phyloP scores from a whole-genome alignment of 192 early-diverging fungal species.

The Rhizoclosmatium globosum region DNA sequence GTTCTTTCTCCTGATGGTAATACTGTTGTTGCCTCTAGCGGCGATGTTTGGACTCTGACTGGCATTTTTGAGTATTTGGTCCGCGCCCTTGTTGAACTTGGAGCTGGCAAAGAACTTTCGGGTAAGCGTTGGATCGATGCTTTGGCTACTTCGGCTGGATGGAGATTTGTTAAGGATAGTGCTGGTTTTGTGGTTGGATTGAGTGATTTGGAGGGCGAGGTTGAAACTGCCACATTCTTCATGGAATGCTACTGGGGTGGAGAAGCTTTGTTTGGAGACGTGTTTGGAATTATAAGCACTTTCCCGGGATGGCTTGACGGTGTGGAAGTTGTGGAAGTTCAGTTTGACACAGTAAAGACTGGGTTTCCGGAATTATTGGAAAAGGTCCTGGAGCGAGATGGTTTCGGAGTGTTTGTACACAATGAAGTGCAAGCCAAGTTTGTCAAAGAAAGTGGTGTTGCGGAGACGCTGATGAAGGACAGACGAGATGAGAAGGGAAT shows the following conservation, averaged over 20 bases:
- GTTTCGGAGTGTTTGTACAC: background rate
- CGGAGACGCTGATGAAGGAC: background rate
- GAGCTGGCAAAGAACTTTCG: background rate
- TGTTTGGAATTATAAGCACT: background rate
- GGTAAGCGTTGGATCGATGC: background rate
- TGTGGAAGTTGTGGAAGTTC: background rate
- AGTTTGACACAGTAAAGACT: background rate
- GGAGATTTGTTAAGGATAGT: background rate
- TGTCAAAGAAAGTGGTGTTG: constrained; percentile 1
- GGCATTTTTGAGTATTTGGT: background rate
- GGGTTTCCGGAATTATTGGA: background rate
- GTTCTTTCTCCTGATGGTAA: background rate
- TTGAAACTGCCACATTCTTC: background rate
- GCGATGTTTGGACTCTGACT: background rate
- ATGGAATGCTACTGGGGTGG: constrained; percentile 1
- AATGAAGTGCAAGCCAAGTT: background rate
- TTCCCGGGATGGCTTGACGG: background rate
- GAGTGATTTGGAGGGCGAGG: background rate
- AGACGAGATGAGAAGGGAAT: background rate
- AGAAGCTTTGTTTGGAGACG: background rate
- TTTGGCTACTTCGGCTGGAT: background rate
- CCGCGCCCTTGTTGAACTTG: background rate
- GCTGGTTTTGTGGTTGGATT: background rate
- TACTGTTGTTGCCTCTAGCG: background rate
- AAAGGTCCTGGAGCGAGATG: background rate